Base-by-base conservation (phyloP, 345 rosid species). In the Salix caprea region DNA sequence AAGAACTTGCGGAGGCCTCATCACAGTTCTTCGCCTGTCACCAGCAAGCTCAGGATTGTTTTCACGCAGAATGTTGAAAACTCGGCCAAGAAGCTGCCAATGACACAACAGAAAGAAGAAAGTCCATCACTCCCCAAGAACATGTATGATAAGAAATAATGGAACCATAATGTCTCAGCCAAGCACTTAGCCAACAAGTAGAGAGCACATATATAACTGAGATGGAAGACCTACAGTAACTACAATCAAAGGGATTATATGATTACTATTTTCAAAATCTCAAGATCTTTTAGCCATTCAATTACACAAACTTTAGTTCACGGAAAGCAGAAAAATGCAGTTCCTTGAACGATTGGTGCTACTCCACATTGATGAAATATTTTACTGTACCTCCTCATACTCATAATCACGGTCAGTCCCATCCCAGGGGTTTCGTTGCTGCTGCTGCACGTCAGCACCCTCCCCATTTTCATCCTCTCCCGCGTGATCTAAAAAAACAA, bases 1-100 rank as follows among this genome's bases (percentile, higher is more conserved):
- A 70, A 93, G 97, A 76, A 96, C 98, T 81, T 96, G 97, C 11
- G 97, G 99, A 61, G 97, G 97, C 87, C 98, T 90, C 98, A 94
- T 93, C 71, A 92, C 97, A 68, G 98, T 96, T 82, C 98, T 92
- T 26, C 97, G 92, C 87, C 95, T 90, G 86, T 96, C 99, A 73
- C 98, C 97, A 8, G 97, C 92, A 76, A 96, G 96, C 85, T 96
- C 97, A 2, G 98, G 97, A 71, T 94, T 94, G 52, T 96, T 87
- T 88, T 96, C 99, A 69, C 91, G 92, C 48, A 94, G 92, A 86
- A 92, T 92, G 87, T 88, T 91, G 74, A 90, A 92, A 65, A 92
- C 93, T 82, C 96, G 84, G 65, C 95, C 94, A 73, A 94, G 94
- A 79, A 96, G 97, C 99, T 96, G 94, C 78, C 80, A 9, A 71